These are phyloP conservation scores for Penicillium paxilli DNA, from an alignment of 495 filamentous ascomycete genomes.

Conservation along the genomic window DNA sequence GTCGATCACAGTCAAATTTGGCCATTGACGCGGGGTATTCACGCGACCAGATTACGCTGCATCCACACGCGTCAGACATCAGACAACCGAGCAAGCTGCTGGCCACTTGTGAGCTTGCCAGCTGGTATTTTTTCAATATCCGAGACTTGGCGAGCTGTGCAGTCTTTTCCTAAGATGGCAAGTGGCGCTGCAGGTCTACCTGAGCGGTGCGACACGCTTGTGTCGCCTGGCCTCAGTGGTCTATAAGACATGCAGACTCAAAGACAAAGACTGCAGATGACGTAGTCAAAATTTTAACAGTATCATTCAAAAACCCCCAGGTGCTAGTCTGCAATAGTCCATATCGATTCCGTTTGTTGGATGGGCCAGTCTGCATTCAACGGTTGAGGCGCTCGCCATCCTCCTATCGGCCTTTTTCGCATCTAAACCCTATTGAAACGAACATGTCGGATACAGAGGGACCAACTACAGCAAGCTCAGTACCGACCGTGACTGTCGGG, in stretches of 20 bases:
- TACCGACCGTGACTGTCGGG: too few relatives aligned
- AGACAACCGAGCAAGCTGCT: not conserved
- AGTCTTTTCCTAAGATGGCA: not conserved
- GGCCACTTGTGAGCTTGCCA: not conserved
- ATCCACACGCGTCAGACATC: not conserved
- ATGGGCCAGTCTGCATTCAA: not conserved
- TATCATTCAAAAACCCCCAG: too few relatives aligned
- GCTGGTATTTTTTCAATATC: not conserved
- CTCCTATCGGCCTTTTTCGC: not conserved
- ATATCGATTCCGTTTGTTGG: not conserved
- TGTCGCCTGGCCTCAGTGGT: too few relatives aligned
- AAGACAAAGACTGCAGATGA: not conserved
- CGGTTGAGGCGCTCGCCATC: not conserved
- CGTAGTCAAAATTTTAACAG: too few relatives aligned
- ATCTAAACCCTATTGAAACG: not conserved
- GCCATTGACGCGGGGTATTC: not conserved
- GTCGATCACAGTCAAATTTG: not conserved
- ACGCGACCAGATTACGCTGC: not conserved
- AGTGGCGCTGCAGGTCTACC: not conserved
- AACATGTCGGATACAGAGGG: not conserved
- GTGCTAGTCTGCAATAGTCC: too few relatives aligned
- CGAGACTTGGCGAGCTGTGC: not conserved
- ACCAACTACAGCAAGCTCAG: not conserved
- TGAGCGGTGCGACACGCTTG: not conserved
- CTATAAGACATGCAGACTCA: not conserved